phyloP scores from a whole-genome alignment of 805 yeast species.

The Lachancea waltii region DNA sequence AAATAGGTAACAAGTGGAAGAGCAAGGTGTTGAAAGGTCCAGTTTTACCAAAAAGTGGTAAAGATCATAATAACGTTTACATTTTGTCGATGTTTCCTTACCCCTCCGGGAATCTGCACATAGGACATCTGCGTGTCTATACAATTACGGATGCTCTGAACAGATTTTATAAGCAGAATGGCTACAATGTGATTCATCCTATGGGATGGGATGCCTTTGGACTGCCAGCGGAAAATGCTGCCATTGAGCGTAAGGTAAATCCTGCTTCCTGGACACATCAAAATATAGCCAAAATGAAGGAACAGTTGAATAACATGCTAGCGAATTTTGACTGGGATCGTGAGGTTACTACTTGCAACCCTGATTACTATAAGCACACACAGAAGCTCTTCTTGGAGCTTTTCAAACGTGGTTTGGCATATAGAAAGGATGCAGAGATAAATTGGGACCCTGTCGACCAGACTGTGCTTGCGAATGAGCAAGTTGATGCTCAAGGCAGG shows the following conservation, averaged over 20 bases:
- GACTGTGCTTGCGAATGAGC: conserved; percentile 94
- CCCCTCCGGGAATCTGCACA: conserved; percentile 87
- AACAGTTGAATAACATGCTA: conserved; percentile 69
- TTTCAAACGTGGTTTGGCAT: conserved; percentile 73
- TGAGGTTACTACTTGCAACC: conserved; percentile 78
- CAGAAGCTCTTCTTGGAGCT: conserved; percentile 76
- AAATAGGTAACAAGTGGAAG: conserved; percentile 27
- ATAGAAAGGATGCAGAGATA: conserved; percentile 78
- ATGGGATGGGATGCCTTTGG: conserved; percentile 99
- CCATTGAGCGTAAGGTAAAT: conserved; percentile 71
- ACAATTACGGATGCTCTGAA: conserved; percentile 83
- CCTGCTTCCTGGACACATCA: conserved; percentile 79
- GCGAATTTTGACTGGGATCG: conserved; percentile 92
- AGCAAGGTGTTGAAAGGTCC: conserved; percentile 17
- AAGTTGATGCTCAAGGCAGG: conserved; percentile 82
- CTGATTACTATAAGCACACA: conserved; percentile 88
- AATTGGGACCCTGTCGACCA: conserved; percentile 98
- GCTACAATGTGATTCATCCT: conserved; percentile 79
- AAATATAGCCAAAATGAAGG: conserved; percentile 81
- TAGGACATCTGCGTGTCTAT: conserved; percentile 92
- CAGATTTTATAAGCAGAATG: conserved; percentile 69
- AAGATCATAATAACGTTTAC: conserved; percentile 33
- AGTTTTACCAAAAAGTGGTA: conserved; percentile 1
- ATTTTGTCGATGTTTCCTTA: conserved; percentile 90
- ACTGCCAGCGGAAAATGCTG: conserved; percentile 97